phyloP scores from a whole-genome alignment of 208 protist species.

The Leishmania mexicana region DNA sequence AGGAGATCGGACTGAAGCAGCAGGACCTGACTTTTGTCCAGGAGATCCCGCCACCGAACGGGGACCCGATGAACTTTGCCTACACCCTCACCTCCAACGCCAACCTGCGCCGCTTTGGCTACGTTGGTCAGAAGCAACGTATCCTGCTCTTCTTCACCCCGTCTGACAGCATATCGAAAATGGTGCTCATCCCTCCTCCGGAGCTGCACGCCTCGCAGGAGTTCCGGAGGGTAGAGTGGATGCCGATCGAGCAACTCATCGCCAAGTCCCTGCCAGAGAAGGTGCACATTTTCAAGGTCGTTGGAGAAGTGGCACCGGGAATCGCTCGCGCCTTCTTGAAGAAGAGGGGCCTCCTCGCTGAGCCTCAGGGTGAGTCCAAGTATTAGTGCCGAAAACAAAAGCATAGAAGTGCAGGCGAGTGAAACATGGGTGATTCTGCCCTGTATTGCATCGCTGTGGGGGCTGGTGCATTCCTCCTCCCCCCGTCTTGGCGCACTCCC shows the following conservation, averaged over 20 bases:
- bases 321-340: constrained; percentile 45
- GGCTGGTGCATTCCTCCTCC: neutral
- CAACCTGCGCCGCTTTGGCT: constrained; percentile 70
- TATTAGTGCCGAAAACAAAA: neutral
- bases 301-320: constrained; percentile 38
- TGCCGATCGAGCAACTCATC: constrained; percentile 39
- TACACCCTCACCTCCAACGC: constrained; percentile 55
- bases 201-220: constrained; percentile 53
- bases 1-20: constrained; percentile 70
- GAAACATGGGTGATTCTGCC: neutral
- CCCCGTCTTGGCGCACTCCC: neutral
- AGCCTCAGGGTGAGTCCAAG: constrained; percentile 8
- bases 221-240: constrained; percentile 60
- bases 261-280: constrained; percentile 44
- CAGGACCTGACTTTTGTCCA: constrained; percentile 60
- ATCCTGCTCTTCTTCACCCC: constrained; percentile 75
- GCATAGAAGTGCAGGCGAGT: neutral
- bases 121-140: constrained; percentile 78
- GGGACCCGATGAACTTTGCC: constrained; percentile 65
- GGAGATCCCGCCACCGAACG: constrained; percentile 68
- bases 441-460: no score
- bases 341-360: constrained; percentile 1
- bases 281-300: constrained; percentile 63
- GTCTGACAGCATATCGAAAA: constrained; percentile 39
- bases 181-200: constrained; percentile 63